Evolutionary conservation across 352 stramenopile genomes (phyloP).

Genomic region (Thalassiosira livingstoniorum): DNA sequence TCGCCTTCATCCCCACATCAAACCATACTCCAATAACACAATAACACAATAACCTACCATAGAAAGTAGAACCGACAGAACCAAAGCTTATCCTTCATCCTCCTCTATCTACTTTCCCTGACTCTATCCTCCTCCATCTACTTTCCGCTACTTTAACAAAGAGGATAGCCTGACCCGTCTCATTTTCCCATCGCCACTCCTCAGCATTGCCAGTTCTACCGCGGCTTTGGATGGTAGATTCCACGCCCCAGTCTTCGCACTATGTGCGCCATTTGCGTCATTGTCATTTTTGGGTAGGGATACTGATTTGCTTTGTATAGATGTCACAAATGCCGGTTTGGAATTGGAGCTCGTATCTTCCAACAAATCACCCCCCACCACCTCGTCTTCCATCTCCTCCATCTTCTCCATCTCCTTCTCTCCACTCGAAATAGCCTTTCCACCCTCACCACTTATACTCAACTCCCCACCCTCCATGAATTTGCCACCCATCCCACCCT

Average conservation of each 20-base stretch:
- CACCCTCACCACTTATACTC: neutral
- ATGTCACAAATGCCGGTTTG: neutral
- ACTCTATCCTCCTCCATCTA: too few relatives aligned
- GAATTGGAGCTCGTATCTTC: neutral
- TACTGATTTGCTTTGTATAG: neutral
- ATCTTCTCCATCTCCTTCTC: neutral
- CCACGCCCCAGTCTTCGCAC: neutral
- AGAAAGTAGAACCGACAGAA: too few relatives aligned
- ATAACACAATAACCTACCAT: too few relatives aligned
- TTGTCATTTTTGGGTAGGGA: neutral
- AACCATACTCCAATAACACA: too few relatives aligned
- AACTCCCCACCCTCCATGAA: neutral
- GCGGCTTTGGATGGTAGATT: conserved; percentile 33
- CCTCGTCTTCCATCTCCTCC: neutral
- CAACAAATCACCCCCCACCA: neutral
- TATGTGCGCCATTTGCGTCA: neutral
- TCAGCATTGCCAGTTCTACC: conserved; percentile 56
- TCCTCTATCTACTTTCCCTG: too few relatives aligned
- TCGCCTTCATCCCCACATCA: too few relatives aligned
- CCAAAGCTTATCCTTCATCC: too few relatives aligned
- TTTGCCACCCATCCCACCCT: conserved; percentile 4
- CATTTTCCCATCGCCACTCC: conserved; percentile 42
- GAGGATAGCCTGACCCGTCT: conserved; percentile 47
- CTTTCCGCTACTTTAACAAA: too few relatives aligned
- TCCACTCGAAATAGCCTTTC: neutral